phyloP scores from a whole-genome alignment of 805 yeast species.

The Candida vaughaniae region DNA sequence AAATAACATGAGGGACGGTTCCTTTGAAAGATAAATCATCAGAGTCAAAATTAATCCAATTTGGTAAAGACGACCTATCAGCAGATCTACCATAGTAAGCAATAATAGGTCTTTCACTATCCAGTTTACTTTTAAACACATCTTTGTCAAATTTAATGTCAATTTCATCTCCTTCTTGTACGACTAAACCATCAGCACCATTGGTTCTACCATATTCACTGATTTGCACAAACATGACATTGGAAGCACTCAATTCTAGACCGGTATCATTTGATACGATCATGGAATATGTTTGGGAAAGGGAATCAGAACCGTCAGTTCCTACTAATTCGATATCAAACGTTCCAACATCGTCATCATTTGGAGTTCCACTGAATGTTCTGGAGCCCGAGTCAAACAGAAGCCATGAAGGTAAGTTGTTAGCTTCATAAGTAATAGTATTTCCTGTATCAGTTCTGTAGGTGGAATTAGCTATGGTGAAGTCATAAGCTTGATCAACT shows the following conservation, averaged over 20 bases:
- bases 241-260: conserved; percentile 44
- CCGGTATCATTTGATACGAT: conserved; percentile 60
- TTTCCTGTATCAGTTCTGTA: conserved; percentile 44
- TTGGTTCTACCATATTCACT: conserved; percentile 70
- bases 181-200: conserved; percentile 70
- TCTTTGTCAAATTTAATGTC: conserved; percentile 56
- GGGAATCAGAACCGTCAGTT: conserved; percentile 54
- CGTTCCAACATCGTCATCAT: conserved; percentile 38
- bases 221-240: conserved; percentile 52
- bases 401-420: conserved; percentile 75
- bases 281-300: conserved; percentile 53
- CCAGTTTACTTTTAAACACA: conserved; percentile 50
- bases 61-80: conserved; percentile 86
- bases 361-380: conserved; percentile 70
- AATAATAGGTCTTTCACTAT: conserved; percentile 49
- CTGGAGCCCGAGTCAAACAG: conserved; percentile 61
- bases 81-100: conserved; percentile 80
- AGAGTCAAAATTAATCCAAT: conserved; percentile 77
- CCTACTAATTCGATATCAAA: conserved; percentile 58
- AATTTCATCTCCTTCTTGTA: conserved; percentile 69
- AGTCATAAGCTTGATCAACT: conserved; percentile 56
- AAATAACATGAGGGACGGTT: conserved; percentile 81
- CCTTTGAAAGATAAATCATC: conserved; percentile 71
- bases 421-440: conserved; percentile 53
- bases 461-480: conserved; percentile 70